Base-by-base conservation (phyloP, 2,329 filamentous ascomycete genomes). In the Rutstroemia sydowiana region DNA sequence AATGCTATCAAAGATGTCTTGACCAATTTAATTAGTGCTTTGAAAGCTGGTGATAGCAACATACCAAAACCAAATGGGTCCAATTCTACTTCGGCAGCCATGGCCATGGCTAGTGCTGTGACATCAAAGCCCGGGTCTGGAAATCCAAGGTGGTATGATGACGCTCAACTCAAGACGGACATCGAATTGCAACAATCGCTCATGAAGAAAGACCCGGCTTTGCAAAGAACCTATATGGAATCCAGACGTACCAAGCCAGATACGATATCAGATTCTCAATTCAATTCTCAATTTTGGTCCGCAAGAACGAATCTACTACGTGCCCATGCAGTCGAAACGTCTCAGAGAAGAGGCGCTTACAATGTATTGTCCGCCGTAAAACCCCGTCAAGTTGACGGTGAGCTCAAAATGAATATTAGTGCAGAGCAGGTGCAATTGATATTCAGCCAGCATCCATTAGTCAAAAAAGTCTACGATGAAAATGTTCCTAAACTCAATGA, bases 211-310 rank as follows among this genome's bases (percentile, higher is more conserved):
- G 87, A 95, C 64, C 74, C 79, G 16, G 75, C 75, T 10, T 75
- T 98, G 37, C 81, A 87, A 60, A 82, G 87, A 66, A 93, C 91
- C 40, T 96, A 96, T 66, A 84, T 89, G 71, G 89, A 95, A 64
- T 87, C 89, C 0, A 74, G 90, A 45, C 77, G 80, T 48, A 87
- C 87, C 8, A 95, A 95, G 64, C 90, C 92, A 0, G 86, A 92
- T 7, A 84, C 86, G 2, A 85, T 97, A 55, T 85, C 85, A 0
- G 82, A 86, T 26, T 79, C 80, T 1, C 85, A 90, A 41, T 95
- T 97, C 68, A 90, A 92, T 60, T 76, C 82, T 1, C 92, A 96
- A 67, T 98, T 98, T 71, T 98, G 93, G 93, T 88, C 89, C 1
- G 88, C 89, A 2, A 79, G 95, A 42, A 79, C 91, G 43, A 89